Conservation (phyloP, 345 rosid species). For the Theobroma cacao region DNA sequence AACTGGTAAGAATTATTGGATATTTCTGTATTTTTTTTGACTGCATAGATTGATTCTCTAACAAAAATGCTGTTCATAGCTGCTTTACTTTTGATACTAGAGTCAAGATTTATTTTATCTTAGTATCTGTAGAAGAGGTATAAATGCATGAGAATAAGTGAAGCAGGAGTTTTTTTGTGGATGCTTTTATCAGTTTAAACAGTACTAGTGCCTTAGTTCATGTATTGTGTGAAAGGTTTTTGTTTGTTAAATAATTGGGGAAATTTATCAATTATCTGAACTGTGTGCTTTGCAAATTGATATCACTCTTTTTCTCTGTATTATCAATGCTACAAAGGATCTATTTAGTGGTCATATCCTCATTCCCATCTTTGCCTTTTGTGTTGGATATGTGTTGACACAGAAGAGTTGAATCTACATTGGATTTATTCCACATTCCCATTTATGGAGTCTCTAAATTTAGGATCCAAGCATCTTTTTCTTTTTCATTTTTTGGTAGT, state of each 20-base stretch:
- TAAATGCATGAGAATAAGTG: background rate
- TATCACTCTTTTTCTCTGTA: background rate
- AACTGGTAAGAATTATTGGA: constrained; percentile 34
- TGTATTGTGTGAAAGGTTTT: background rate
- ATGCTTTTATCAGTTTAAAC: background rate
- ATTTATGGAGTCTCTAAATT: background rate
- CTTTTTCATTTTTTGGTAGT: background rate
- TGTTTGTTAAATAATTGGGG: background rate
- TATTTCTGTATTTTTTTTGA: background rate
- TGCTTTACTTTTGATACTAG: background rate
- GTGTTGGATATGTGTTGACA: background rate
- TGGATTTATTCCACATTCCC: background rate
- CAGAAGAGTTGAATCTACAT: background rate
- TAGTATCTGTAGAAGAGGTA: background rate
- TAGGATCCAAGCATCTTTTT: background rate
- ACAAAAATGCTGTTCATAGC: background rate
- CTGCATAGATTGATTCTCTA: background rate
- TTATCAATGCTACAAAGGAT: background rate
- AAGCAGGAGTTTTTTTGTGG: background rate
- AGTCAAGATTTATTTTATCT: background rate
- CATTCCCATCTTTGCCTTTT: background rate
- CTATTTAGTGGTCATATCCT: background rate
- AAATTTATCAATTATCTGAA: background rate
- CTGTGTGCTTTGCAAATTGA: background rate
- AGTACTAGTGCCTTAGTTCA: background rate